Percentiles rank a stretch among this genome's conserved stretches.
These are phyloP conservation scores for Citrus glauca DNA, from an alignment of 345 rosid genomes.

Conservation along the genomic window DNA sequence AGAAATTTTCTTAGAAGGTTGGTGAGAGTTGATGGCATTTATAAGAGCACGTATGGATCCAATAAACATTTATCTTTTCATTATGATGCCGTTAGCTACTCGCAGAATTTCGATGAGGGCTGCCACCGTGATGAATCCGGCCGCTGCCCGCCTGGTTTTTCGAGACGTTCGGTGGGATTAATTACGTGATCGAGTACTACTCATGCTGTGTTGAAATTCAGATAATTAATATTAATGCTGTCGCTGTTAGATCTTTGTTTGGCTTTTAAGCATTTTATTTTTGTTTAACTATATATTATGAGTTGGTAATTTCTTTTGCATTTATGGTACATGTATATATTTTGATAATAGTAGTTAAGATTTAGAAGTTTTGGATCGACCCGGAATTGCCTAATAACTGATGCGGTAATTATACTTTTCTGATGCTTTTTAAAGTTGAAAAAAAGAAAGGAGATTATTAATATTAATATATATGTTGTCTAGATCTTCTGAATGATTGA, in stretches of 20 bases:
- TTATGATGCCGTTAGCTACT: constrained; percentile 76
- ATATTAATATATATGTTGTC: too few species aligned
- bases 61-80: constrained; percentile 51
- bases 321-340: too few species aligned
- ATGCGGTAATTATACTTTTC: neutral
- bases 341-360: neutral
- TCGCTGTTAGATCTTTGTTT: too few species aligned
- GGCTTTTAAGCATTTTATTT: too few species aligned
- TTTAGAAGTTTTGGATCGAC: neutral
- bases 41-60: constrained; percentile 35
- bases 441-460: too few species aligned
- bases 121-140: constrained; percentile 25
- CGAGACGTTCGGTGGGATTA: too few species aligned
- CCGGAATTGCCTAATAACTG: neutral
- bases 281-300: too few species aligned
- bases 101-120: constrained; percentile 78
- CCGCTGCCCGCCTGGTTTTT: constrained; percentile 5
- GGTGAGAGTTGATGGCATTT: constrained; percentile 14
- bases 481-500: too few species aligned
- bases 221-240: too few species aligned
- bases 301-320: too few species aligned
- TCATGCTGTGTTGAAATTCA: too few species aligned
- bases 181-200: too few species aligned
- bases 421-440: neutral
- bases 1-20: constrained; percentile 44